phyloP scores from a whole-genome alignment of 2,329 filamentous ascomycete species.

The Aspergillus quadricinctus region DNA sequence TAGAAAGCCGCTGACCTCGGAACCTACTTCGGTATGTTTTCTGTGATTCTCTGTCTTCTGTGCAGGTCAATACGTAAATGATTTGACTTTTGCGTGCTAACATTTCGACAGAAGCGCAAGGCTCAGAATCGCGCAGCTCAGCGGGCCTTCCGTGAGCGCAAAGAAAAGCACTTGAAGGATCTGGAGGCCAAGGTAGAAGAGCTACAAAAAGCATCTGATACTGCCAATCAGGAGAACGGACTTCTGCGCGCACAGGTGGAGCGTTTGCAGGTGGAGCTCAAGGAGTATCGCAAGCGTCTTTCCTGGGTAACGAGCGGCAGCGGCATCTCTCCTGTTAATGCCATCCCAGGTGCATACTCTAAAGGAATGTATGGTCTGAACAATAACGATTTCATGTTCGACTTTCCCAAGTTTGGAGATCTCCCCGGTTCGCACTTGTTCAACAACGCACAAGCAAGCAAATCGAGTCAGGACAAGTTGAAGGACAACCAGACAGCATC shows the following conservation, averaged over 20 bases:
- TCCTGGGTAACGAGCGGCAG: slow-evolving; percentile 54
- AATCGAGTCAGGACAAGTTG: slow-evolving; percentile 25
- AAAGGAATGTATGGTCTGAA: slow-evolving; percentile 55
- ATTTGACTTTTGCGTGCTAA: slow-evolving; percentile 17
- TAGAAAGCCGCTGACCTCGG: slow-evolving; percentile 89
- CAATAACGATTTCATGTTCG: slow-evolving; percentile 85
- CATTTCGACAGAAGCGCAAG: slow-evolving; percentile 54
- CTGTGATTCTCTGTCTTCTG: background rate
- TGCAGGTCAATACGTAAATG: background rate
- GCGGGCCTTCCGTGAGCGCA: slow-evolving; percentile 87
- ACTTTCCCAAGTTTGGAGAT: slow-evolving; percentile 89
- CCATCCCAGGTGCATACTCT: slow-evolving; percentile 43
- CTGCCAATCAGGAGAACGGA: slow-evolving; percentile 79
- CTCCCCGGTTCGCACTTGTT: slow-evolving; percentile 56
- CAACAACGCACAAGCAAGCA: slow-evolving; percentile 41
- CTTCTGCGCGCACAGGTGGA: slow-evolving; percentile 83
- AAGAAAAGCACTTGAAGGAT: slow-evolving; percentile 67
- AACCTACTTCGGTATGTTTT: slow-evolving; percentile 84
- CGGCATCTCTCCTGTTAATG: slow-evolving; percentile 45
- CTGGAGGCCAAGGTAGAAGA: slow-evolving; percentile 55
- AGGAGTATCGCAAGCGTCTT: slow-evolving; percentile 85
- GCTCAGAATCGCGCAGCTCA: slow-evolving; percentile 92
- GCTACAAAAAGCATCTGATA: slow-evolving; percentile 75
- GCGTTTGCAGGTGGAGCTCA: slow-evolving; percentile 76
- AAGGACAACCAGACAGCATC: slow-evolving; percentile 26